Base-by-base conservation (phyloP, 768 basidiomycete genomes). In the Crassisporium funariophilum region DNA sequence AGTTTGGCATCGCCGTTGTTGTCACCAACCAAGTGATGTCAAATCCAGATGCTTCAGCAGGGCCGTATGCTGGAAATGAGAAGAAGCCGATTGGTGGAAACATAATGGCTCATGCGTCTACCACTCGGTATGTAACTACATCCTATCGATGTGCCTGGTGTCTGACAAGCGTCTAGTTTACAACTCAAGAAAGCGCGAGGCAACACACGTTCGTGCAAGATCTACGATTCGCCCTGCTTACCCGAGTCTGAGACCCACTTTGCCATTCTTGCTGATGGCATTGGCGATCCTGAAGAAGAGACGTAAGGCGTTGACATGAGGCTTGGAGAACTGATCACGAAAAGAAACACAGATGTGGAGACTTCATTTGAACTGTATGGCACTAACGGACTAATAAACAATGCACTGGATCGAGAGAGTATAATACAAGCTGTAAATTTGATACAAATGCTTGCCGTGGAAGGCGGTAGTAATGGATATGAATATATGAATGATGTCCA, bases 1-100 rank as follows among this genome's bases (percentile, higher is more conserved):
- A 98, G 95, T 99, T 91, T 60, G 97, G 97, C 21, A 91, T 98
- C 39, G 97, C 97, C 3, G 95, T 98, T 17, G 94, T 99, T 9
- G 86, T 98, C 33, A 91, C 91, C 4, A 99, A 99, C 65, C 97
- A 99, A 67, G 97, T 99, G 56, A 97, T 99, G 82, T 98, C 97
- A n/a, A 95, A 85, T 47, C 95, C 97, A 2, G 97, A 99, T 63
- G 93, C 92, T 21, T 82, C 88, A 3, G 91, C 91, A 38, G 88
- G 89, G 10, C 90, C 91, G 15, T 91, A 91, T 52, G 86, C 86
- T 31, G 81, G 82, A 3, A 92, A 97, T 59, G 89, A 93, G 70
- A 95, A 97, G 78, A 99, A 99, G 69, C 97, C 97, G 12, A 95
- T 99, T 44, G 97, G 97, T 36, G 95, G 95, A 17, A 99, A 99